Evolutionary conservation across 768 basidiomycete genomes (phyloP), one percentile per base, ranked within the genome.

Genomic region (Mrakia frigida): DNA sequence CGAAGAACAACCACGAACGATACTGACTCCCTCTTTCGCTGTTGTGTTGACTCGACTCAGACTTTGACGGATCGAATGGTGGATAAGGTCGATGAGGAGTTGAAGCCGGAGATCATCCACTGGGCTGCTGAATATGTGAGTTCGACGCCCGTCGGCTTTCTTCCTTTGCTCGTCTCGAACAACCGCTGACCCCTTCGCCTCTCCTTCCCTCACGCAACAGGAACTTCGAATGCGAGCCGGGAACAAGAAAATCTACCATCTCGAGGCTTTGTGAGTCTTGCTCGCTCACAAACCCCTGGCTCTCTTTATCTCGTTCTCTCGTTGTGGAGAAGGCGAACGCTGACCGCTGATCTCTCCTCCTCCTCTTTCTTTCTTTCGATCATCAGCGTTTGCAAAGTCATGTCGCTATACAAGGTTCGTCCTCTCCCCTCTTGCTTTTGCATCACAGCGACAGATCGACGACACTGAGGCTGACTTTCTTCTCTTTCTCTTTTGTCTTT

Each of bases 91-190:
- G 95, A 98, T 82, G 94, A 98, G 82, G 87, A 86, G 70, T 82
- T 99, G 75, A 97, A 95, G 84, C 89, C 91, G 0, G 94, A 98
- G 80, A 90, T 98, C 80, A 92, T 98, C 87, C 94, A 97, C 82
- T 98, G 95, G 95, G 93, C 96, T 5, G 94, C 97, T 33, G 91
- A 96, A 82, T 98, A 98, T 83, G 94, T 94, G 81, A 78, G 92
- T 84, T 37, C 59, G 31, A 23, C 14, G 33, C 63, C n/a, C n/a
- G n/a, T n/a, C n/a, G 52, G 65, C 18, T 16, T 16, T 60, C 9
- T 16, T 5, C 41, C 2, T 2, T 60, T 76, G 9, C 13, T 39
- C 67, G 79, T 79, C 69, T 78, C 56, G 6, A 11, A 46, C 10
- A 39, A 25, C 16, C 41, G 14, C 35, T 74, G 53, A 65, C 65